Evolutionary conservation across 164 flowering plant species (phyloP), one percentile per base, ranked within the genome.

Genomic region (Stephania japonica): DNA sequence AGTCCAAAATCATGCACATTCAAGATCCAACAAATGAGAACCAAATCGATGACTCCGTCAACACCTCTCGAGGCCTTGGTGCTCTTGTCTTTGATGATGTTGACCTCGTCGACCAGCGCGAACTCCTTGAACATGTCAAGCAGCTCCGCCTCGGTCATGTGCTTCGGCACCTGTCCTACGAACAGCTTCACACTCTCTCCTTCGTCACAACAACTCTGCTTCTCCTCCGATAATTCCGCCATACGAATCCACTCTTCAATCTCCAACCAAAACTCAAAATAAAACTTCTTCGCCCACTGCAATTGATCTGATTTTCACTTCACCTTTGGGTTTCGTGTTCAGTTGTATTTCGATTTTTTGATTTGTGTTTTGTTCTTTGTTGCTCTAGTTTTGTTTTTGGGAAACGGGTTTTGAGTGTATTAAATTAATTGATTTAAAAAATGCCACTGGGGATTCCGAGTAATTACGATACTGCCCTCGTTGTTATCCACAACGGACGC

Each of bases 111-210:
- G 19, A 93, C 94, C 38, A 89, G 72, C 25, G 98, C 90, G 68
- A 88, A 77, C 83, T 96, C 97, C 69, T 86, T 74, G 84, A 96
- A 96, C 91, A 93, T 78, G 66, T 88, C 77, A 21, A 91, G 87
- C 18, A 93, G 89, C 79, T 96, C 87, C 32, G 83, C 75, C 78
- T 96, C 99, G 14, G 90, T 85, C 98, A 93, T 87, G 77, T 88
- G 84, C 85, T 93, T 96, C 32, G 98, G 99, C 18, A 96, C 95
- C 81, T 96, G 99, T 59, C 98, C 98, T 18, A 96, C 97, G 80
- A 96, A 96, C 65, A 96, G 86, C 88, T 96, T 96, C 70, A 96
- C 99, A 79, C 93, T 87, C 75, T 91, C 98, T 38, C 87, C 73
- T 42, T 14, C 61, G 18, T 24, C 64, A n/a, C n/a, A n/a, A n/a